Evolutionary conservation across 73 alveolate genomes (phyloP), one percentile per base, ranked within the genome.

Genomic region (Stentor roeselii): DNA sequence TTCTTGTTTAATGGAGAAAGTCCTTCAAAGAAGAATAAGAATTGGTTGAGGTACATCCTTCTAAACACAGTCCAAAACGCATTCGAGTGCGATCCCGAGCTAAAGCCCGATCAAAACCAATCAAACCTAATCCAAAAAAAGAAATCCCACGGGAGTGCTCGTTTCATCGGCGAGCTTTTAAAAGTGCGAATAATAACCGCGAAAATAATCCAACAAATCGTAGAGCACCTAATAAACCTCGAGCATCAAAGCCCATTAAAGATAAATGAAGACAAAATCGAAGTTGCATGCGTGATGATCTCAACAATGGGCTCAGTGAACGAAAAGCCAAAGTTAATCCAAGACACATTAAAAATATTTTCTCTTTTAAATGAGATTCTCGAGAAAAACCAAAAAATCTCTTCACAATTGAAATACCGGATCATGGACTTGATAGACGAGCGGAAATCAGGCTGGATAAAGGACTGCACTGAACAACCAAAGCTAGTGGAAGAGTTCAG

Each of bases 401-500:
- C 80, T 30, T 67, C 80, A 21, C 21, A 67, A 67, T n/a, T 67
- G 80, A 67, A 32, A 67, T 67, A 27, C 41, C 15, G 21, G 37
- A 67, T 67, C 37, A 67, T 67, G 80, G 37, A 67, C 34, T 34
- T 67, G 37, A 67, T 67, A 27, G 80, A 67, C 37, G 80, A 67
- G 34, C 21, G 80, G 80, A 2, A 21, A 67, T 27, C 42, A 15
- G 80, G 41, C 11, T 67, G 80, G 80, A 67, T 15, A 21, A 67
- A 67, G 2, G 37, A 67, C 41, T 27, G 21, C 27, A 67, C n/a
- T 15, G 80, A 67, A 21, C 41, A 30, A 32, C 80, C 80, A 21
- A 67, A 21, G 0, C 21, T 40, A 67, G 37, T 67, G 21, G 50
- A 67, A 67, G 80, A 67, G 34, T 15, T 67, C 41, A 21, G 37